A percentile compares a stretch with the other conserved stretches of the same genome.
Evolutionary conservation across 805 yeast genomes (phyloP).

Genomic region (Spathaspora hagerdaliae): DNA sequence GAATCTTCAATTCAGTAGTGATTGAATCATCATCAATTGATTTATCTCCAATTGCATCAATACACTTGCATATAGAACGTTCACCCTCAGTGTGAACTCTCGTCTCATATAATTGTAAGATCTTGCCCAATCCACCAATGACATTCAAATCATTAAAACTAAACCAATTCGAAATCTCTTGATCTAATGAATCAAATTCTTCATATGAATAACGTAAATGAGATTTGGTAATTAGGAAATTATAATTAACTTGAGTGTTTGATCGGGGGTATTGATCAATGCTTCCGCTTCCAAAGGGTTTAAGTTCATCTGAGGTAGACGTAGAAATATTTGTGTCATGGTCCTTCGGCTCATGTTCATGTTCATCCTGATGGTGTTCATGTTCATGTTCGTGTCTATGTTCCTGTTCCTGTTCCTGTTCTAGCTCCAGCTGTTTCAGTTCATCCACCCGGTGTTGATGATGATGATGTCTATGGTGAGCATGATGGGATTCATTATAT

Average conservation of each 20-base stretch:
- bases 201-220: slow-evolving; percentile 25
- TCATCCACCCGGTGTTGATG: not conserved
- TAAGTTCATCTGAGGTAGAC: too few relatives aligned
- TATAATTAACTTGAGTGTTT: slow-evolving; percentile 10
- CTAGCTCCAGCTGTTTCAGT: not conserved
- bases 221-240: slow-evolving; percentile 28
- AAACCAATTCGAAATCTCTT: slow-evolving; percentile 39
- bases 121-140: slow-evolving; percentile 15
- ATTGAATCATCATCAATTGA: not conserved
- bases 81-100: not conserved
- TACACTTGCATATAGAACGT: not conserved
- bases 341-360: not conserved
- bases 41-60: not conserved
- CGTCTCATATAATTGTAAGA: slow-evolving; percentile 7
- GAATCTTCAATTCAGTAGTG: slow-evolving; percentile 7
- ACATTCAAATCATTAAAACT: slow-evolving; percentile 24
- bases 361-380: not conserved
- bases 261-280: not conserved
- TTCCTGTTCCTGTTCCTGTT: not conserved
- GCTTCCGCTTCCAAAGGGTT: not conserved
- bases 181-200: slow-evolving; percentile 22
- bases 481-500: not conserved
- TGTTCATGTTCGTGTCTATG: not conserved
- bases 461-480: not conserved
- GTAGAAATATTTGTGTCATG: too few relatives aligned